A percentile compares a stretch with the other conserved stretches of the same genome.
These are phyloP conservation scores for Hawksworthiomyces lignivorus DNA, from an alignment of 2,329 filamentous ascomycete genomes.

Conservation along the genomic window DNA sequence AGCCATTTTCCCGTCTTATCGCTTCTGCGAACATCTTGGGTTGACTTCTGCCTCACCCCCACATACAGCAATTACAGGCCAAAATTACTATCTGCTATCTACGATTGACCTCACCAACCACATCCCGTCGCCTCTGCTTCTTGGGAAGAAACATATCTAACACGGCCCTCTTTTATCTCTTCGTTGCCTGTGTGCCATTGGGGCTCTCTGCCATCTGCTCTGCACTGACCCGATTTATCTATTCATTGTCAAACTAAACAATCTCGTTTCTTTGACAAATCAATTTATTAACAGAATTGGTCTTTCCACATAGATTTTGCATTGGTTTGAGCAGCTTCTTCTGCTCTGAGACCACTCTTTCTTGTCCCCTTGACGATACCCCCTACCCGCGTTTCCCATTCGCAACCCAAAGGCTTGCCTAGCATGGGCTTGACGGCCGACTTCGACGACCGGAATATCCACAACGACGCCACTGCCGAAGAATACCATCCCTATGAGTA, in stretches of 20 bases:
- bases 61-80: too few relatives aligned
- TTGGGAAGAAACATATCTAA: too few relatives aligned
- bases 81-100: constrained; percentile 6
- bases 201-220: too few relatives aligned
- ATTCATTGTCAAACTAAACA: too few relatives aligned
- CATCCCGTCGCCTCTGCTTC: too few relatives aligned
- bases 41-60: constrained; percentile 2
- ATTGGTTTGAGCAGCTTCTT: neutral
- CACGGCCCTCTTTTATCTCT: too few relatives aligned
- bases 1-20: constrained; percentile 1
- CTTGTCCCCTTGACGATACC: neutral
- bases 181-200: too few relatives aligned
- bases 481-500: constrained; percentile 72
- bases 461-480: constrained; percentile 52
- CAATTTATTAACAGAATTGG: too few relatives aligned
- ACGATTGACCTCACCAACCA: constrained; percentile 2
- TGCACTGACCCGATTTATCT: too few relatives aligned
- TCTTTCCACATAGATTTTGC: neutral
- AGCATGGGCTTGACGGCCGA: constrained; percentile 61
- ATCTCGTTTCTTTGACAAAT: too few relatives aligned
- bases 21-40: neutral
- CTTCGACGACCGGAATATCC: constrained; percentile 60
- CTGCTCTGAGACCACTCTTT: constrained; percentile 1
- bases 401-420: constrained; percentile 42
- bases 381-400: neutral